Evolutionary conservation across 176 grass and related monocot species (phyloP), one percentile per base, ranked within the genome.

Genomic region (Zoysia japonica): DNA sequence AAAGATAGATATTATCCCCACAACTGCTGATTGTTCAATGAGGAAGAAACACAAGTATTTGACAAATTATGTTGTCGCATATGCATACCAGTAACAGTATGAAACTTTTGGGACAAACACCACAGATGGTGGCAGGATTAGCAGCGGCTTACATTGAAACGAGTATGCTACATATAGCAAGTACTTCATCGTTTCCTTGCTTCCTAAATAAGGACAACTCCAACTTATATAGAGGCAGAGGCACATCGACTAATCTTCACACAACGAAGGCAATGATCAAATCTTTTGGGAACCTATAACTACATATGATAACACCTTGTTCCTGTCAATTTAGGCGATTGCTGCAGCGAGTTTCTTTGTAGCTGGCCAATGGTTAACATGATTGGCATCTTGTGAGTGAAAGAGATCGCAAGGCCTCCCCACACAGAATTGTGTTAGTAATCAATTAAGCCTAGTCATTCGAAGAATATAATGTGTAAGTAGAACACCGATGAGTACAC

Each of bases 401-500:
- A 70, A 50, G 5, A 70, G 3, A 50, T 40, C 4, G 11, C 28
- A 83, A 11, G 7, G 52, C 40, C 20, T 46, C 6, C 11, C 41
- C 3, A 5, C 17, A 43, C 4, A 68, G 15, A 41, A 55, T 84
- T 63, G n/a, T 28, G 48, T 37, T 9, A 9, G 37, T 37, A 78
- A 71, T 71, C 9, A 63, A 39, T 15, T 72, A 1, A 72, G 11
- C 13, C 40, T 78, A 77, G 48, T 75, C 50, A 11, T 67, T 83
- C 13, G 51, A 67, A 71, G 46, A 56, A 71, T 77, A 59, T 13
- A 3, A 57, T 59, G 2, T 19, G 45, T 19, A 72, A 49, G 48
- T 47, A 56, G 45, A 8, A 19, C 48, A 55, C 20, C 5, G 61
- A 11, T 9, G 10, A 49, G 19, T 68, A 59, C 8, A 67, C 3